A percentile compares a stretch with the other conserved stretches of the same genome.
Conservation (phyloP, 345 rosid species). For the Populus ilicifolia region DNA sequence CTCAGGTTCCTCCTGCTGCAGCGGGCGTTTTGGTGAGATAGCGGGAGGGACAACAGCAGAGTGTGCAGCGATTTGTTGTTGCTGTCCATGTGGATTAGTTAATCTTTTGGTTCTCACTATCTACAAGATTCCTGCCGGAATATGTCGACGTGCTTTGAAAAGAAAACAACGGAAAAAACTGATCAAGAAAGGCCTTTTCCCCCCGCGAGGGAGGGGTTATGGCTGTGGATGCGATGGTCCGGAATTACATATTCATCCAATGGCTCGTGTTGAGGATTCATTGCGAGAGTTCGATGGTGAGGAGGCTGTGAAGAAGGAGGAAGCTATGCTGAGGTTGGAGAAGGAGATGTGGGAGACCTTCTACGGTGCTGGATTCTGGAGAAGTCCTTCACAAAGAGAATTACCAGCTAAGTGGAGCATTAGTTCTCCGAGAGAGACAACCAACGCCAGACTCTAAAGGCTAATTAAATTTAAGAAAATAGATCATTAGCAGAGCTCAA, state of each 20-base stretch:
- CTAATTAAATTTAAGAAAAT: neutral
- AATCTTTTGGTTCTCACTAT: constrained; percentile 30
- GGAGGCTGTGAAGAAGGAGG: constrained; percentile 16
- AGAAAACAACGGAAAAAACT: constrained; percentile 29
- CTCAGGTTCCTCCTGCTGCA: constrained; percentile 14
- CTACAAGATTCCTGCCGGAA: constrained; percentile 40
- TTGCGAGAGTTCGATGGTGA: neutral
- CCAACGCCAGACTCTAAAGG: neutral
- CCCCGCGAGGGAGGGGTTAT: constrained; percentile 12
- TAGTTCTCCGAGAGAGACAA: neutral
- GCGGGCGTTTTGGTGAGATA: constrained; percentile 26
- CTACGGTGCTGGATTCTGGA: constrained; percentile 48
- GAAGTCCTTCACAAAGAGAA: constrained; percentile 51
- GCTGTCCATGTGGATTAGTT: constrained; percentile 42
- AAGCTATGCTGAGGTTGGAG: constrained; percentile 33
- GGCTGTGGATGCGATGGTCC: constrained; percentile 27
- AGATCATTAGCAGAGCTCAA: neutral
- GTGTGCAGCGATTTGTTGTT: constrained; percentile 44
- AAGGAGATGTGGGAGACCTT: constrained; percentile 55
- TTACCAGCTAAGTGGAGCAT: neutral
- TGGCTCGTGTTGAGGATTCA: neutral
- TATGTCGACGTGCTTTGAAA: constrained; percentile 39
- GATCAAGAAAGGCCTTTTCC: constrained; percentile 34
- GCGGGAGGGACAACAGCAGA: constrained; percentile 49
- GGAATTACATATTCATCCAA: constrained; percentile 23